Evolutionary conservation across 345 rosid species (phyloP).

Genomic region (Cardamine resedifolia): DNA sequence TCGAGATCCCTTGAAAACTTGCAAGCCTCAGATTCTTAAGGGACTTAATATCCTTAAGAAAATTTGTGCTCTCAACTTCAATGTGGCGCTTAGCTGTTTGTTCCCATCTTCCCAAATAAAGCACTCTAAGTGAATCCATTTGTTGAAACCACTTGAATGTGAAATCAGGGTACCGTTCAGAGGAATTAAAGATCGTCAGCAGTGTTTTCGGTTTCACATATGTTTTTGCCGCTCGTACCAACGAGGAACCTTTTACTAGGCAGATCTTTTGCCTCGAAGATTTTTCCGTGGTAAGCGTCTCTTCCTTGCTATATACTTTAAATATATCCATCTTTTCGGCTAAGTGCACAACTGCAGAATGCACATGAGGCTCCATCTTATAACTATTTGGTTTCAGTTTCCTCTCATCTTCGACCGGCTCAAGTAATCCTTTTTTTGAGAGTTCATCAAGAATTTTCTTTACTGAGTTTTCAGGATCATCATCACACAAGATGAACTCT

Average conservation of each 20-base stretch:
- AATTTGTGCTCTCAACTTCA: conserved; percentile 42
- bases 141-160: conserved; percentile 35
- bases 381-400: conserved; percentile 28
- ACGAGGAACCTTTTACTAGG: conserved; percentile 34
- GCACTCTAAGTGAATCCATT: conserved; percentile 38
- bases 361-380: conserved; percentile 47
- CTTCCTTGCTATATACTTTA: neutral
- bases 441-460: conserved; percentile 25
- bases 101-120: conserved; percentile 54
- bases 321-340: conserved; percentile 24
- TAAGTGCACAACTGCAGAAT: conserved; percentile 40
- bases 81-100: conserved; percentile 40
- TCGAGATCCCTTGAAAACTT: conserved; percentile 62
- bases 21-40: conserved; percentile 40
- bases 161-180: conserved; percentile 47
- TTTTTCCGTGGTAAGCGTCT: conserved; percentile 22
- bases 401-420: conserved; percentile 37
- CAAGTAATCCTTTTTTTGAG: conserved; percentile 32
- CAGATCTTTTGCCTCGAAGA: conserved; percentile 31
- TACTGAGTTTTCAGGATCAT: conserved; percentile 8
- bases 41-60: conserved; percentile 31
- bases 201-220: neutral
- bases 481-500: conserved; percentile 24
- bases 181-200: conserved; percentile 48
- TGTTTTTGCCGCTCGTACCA: neutral